Evolutionary conservation across 1,284 basidiomycete species (phyloP).

Genomic region (Irpex rosettiformis): DNA sequence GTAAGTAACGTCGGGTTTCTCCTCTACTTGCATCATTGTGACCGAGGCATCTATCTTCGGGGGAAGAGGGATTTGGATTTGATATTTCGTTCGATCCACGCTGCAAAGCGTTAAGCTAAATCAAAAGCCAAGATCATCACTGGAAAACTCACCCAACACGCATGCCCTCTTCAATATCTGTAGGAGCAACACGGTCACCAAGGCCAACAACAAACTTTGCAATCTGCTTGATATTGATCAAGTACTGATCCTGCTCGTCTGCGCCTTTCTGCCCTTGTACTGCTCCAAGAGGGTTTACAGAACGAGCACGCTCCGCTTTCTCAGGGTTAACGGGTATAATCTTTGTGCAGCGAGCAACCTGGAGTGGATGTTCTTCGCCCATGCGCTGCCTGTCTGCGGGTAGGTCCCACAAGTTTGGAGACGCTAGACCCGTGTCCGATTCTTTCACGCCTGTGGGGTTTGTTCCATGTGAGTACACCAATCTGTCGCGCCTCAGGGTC

Average conservation of each 20-base stretch:
- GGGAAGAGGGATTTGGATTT: slow-evolving; percentile 99
- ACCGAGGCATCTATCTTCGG: slow-evolving; percentile 99
- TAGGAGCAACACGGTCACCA: slow-evolving; percentile 94
- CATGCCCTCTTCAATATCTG: slow-evolving; percentile 99
- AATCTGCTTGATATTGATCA: slow-evolving; percentile 99
- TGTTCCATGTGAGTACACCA: background rate
- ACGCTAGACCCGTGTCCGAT: slow-evolving; percentile 95
- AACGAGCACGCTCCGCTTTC: slow-evolving; percentile 68
- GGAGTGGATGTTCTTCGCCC: slow-evolving; percentile 90
- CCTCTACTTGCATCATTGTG: slow-evolving; percentile 99
- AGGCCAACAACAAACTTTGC: slow-evolving; percentile 99
- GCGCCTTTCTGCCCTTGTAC: slow-evolving; percentile 83
- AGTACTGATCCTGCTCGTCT: slow-evolving; percentile 98
- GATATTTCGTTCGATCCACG: slow-evolving; percentile 93
- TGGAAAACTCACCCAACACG: slow-evolving; percentile 79
- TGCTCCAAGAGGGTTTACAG: slow-evolving; percentile 72
- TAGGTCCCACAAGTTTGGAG: slow-evolving; percentile 96
- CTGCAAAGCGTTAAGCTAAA: slow-evolving; percentile 33
- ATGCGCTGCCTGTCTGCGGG: slow-evolving; percentile 86
- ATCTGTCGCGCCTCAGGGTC: background rate
- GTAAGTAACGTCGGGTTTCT: slow-evolving; percentile 98
- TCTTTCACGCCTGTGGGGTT: slow-evolving; percentile 81
- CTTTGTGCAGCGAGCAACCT: slow-evolving; percentile 98
- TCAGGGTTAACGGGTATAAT: slow-evolving; percentile 85
- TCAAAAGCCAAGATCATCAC: background rate